phyloP scores from a whole-genome alignment of 2,329 filamentous ascomycete genomes.

The Microdochium trichocladiopsis region DNA sequence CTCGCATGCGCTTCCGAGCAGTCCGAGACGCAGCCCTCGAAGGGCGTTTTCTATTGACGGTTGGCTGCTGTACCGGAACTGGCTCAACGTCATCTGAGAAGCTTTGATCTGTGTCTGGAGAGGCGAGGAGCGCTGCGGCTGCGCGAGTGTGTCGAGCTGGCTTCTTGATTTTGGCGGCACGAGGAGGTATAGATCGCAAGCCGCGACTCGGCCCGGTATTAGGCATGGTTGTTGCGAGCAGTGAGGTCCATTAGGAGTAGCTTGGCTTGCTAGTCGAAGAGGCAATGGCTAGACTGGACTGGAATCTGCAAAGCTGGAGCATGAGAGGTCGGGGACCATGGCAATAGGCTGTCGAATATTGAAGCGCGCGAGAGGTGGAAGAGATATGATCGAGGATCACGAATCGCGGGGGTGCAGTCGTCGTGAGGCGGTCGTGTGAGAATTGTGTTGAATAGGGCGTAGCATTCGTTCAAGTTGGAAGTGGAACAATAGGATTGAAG shows the following conservation, averaged over 20 bases:
- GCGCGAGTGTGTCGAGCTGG: slow-evolving; percentile 1
- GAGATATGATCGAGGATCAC: too few relatives aligned
- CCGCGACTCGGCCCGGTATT: slow-evolving; percentile 9
- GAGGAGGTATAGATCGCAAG: slow-evolving; percentile 16
- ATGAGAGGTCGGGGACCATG: background rate
- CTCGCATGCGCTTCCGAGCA: background rate
- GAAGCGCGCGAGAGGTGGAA: background rate
- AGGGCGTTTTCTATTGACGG: background rate
- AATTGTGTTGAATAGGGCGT: too few relatives aligned
- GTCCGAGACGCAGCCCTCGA: background rate
- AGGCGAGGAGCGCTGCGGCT: slow-evolving; percentile 1
- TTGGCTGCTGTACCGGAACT: background rate
- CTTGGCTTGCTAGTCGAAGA: background rate
- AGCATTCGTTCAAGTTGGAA: too few relatives aligned
- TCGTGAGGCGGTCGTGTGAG: too few relatives aligned
- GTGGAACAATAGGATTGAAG: too few relatives aligned
- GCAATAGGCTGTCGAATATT: background rate
- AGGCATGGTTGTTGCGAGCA: slow-evolving; percentile 9
- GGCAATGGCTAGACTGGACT: background rate
- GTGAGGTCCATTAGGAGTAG: background rate
- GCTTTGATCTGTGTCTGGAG: background rate
- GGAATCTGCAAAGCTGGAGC: background rate
- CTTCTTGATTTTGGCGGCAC: slow-evolving; percentile 18
- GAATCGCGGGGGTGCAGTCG: too few relatives aligned
- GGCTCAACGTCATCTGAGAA: background rate